These are phyloP conservation scores for Colletotrichum nymphaeae DNA, from an alignment of 2,329 filamentous ascomycete species.

Conservation along the genomic window DNA sequence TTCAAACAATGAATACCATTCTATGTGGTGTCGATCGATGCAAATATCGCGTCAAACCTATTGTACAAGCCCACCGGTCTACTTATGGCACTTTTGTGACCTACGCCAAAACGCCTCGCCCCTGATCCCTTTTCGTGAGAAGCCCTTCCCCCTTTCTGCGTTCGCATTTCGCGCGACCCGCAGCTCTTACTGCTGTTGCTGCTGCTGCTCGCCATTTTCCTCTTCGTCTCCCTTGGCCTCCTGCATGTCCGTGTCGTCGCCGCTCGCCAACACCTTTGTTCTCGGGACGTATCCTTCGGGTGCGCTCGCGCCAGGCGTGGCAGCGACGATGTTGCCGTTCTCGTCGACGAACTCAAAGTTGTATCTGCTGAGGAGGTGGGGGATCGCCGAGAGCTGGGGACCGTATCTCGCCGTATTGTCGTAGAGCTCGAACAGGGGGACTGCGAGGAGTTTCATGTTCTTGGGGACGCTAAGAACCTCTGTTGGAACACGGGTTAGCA, in stretches of 20 bases:
- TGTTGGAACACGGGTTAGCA: slow-evolving; percentile 50
- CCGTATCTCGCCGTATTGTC: slow-evolving; percentile 96
- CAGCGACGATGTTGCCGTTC: slow-evolving; percentile 85
- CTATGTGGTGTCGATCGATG: slow-evolving; percentile 6
- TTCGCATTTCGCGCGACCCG: not conserved
- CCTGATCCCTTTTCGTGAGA: slow-evolving; percentile 22
- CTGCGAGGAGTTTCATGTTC: slow-evolving; percentile 99
- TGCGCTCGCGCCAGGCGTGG: slow-evolving; percentile 78
- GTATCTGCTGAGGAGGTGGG: slow-evolving; percentile 92
- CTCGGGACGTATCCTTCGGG: slow-evolving; percentile 70
- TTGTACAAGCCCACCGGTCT: slow-evolving; percentile 30
- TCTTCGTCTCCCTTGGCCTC: slow-evolving; percentile 58
- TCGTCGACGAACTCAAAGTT: slow-evolving; percentile 99
- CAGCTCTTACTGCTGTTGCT: not conserved
- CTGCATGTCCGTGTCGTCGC: slow-evolving; percentile 71
- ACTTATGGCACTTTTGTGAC: slow-evolving; percentile 25
- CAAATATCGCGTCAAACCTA: slow-evolving; percentile 23
- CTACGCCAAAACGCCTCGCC: slow-evolving; percentile 38
- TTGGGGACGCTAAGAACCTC: slow-evolving; percentile 97
- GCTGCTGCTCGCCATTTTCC: slow-evolving; percentile 50
- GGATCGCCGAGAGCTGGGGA: slow-evolving; percentile 95
- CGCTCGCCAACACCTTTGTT: slow-evolving; percentile 74
- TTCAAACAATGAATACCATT: slow-evolving; percentile 4
- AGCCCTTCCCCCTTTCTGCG: not conserved
- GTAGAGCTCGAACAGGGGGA: slow-evolving; percentile 97